Percentiles rank a stretch among this genome's conserved stretches.
These are phyloP conservation scores for Eucalyptus curtisii DNA, from an alignment of 345 rosid species.

Conservation along the genomic window DNA sequence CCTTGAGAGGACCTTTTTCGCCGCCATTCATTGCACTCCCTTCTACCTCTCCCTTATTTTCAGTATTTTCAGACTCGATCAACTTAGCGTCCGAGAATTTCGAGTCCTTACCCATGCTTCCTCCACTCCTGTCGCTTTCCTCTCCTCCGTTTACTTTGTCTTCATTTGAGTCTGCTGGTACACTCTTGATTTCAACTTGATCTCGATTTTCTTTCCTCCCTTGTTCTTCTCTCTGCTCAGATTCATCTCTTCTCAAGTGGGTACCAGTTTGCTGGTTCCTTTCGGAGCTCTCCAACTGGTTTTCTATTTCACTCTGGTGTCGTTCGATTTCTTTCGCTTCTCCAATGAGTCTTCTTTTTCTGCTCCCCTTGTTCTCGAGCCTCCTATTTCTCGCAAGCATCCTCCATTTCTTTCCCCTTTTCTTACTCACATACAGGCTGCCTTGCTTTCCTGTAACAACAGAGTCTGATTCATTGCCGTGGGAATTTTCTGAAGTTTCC, in stretches of 20 bases:
- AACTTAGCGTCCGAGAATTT: background rate
- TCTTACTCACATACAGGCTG: background rate
- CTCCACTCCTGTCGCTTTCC: background rate
- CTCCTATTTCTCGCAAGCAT: constrained; percentile 12
- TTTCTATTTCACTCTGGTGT: background rate
- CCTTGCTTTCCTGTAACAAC: background rate
- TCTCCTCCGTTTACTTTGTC: background rate
- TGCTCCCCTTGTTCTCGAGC: constrained; percentile 1
- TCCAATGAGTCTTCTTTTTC: background rate
- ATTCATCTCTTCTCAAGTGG: background rate
- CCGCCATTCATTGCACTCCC: background rate
- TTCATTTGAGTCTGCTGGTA: background rate
- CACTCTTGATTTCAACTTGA: background rate
- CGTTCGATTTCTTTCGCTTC: background rate
- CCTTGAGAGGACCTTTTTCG: background rate
- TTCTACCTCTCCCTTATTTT: background rate
- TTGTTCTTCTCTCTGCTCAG: background rate
- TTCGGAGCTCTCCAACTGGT: background rate
- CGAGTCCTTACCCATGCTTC: background rate
- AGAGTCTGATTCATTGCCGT: background rate
- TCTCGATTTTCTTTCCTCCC: background rate
- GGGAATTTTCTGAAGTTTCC: background rate
- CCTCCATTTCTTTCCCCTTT: constrained; percentile 21
- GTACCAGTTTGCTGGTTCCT: background rate
- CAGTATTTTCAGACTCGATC: background rate